phyloP scores from a whole-genome alignment of 306 rosid species.

The Vigna unguiculata region DNA sequence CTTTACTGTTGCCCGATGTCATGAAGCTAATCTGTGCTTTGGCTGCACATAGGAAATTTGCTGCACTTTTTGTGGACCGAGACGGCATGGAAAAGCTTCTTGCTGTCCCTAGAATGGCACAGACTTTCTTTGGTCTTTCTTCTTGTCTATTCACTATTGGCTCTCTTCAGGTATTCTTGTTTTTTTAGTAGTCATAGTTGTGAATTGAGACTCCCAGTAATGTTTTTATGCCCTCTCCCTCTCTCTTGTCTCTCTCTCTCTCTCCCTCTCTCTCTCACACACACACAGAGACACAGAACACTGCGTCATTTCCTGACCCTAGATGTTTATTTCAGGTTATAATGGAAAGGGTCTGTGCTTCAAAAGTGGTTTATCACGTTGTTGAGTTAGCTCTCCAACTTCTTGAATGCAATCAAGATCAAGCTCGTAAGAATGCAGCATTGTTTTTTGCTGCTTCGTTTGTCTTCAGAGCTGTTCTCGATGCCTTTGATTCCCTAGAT shows the following conservation, averaged over 20 bases:
- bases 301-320: conserved; percentile 31
- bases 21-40: conserved; percentile 97
- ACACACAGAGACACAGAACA: not conserved
- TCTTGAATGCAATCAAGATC: conserved; percentile 90
- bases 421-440: conserved; percentile 93
- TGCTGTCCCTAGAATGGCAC: conserved; percentile 87
- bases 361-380: conserved; percentile 75
- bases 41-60: conserved; percentile 97
- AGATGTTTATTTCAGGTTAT: conserved; percentile 66
- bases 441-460: conserved; percentile 90
- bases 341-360: conserved; percentile 97
- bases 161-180: conserved; percentile 82
- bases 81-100: conserved; percentile 97
- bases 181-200: conserved; percentile 6
- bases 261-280: not conserved
- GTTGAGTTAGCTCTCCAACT: conserved; percentile 94
- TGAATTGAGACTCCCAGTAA: conserved; percentile 13
- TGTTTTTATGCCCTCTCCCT: not conserved
- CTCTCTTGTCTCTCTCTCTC: not conserved
- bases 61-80: conserved; percentile 94
- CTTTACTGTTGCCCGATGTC: conserved; percentile 82
- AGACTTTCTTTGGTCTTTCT: conserved; percentile 87
- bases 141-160: conserved; percentile 92
- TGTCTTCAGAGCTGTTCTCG: conserved; percentile 97
- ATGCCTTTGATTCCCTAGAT: conserved; percentile 93